Evolutionary conservation across 169 alveolate genomes (phyloP).

Genomic region (Theileria annulata): DNA sequence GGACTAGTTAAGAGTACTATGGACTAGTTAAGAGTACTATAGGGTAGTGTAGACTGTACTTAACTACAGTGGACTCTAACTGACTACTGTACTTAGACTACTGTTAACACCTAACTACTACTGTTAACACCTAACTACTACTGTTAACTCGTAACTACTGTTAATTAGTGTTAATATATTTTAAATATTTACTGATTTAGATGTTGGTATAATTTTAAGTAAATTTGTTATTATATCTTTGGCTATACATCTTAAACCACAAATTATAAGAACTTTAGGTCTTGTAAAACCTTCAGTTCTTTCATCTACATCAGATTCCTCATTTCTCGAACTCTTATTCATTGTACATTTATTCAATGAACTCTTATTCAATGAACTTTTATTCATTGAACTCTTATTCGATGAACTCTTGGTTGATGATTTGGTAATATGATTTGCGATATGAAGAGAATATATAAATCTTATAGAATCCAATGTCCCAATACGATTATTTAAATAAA

Average conservation of each 20-base stretch:
- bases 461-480: slow-evolving; percentile 24
- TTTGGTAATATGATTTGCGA: slow-evolving; percentile 49
- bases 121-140: too few species aligned
- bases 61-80: too few species aligned
- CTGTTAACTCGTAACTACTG: too few species aligned
- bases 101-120: too few species aligned
- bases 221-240: slow-evolving; percentile 67
- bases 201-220: slow-evolving; percentile 64
- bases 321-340: not conserved
- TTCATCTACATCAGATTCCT: not conserved
- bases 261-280: slow-evolving; percentile 77
- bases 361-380: too few species aligned
- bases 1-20: too few species aligned
- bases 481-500: slow-evolving; percentile 29
- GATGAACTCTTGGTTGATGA: slow-evolving; percentile 9
- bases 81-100: too few species aligned
- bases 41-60: too few species aligned
- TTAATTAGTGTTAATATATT: too few species aligned
- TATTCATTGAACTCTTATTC: not conserved
- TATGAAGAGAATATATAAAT: slow-evolving; percentile 39
- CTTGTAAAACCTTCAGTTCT: slow-evolving; percentile 84
- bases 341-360: too few species aligned
- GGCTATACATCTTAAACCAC: slow-evolving; percentile 79
- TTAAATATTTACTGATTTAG: slow-evolving; percentile 47
- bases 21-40: too few species aligned